Base-by-base conservation (phyloP, 202 grass and related monocot genomes). In the Carex sylvatica region DNA sequence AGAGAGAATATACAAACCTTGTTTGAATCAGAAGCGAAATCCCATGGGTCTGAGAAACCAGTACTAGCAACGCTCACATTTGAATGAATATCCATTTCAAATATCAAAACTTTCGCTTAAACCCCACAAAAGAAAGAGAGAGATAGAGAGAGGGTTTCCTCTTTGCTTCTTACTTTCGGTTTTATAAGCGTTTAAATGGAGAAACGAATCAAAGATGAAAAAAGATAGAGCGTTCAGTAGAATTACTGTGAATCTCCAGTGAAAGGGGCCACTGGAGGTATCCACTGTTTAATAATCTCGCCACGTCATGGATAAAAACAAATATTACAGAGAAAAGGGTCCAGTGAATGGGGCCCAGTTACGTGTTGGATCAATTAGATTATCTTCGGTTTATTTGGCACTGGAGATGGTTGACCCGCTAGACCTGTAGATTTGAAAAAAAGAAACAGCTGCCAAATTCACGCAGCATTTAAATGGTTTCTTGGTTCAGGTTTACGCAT, bases 71-170 rank as follows among this genome's bases (percentile, higher is more conserved):
- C 63, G 30, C 23, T 82, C 63, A 69, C 80, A 82, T 70, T 70
- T 67, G 59, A 16, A 22, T 82, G 24, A 1, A 82, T 28, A 82
- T 82, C 80, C 80, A 82, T 82, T 54, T 82, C 36, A 80, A 80
- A 63, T 28, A 9, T 64, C 36, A 10, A 19, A 80, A 40, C 18
- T 56, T 79, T 4, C 46, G 11, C 46, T 49, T 49, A 79, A 79
- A 79, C n/a, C 53, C 54, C 58, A 26, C n/a, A 14, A 38, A 10
- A 53, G 24, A 60, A 14, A 74, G 33, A 40, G 46, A 40, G 53
- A 51, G 82, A 84, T 14, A 47, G 69, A 53, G 72, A 79, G 74
- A 70, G 61, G 6, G 40, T 3, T 26, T 56, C 70, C 31, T 53
- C 31, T 84, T 78, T 84, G 70, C 40, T 61, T 53, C 18, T 80